These are phyloP conservation scores for Termitomyces sp. DNA, from an alignment of 768 basidiomycete genomes.

Conservation along the genomic window DNA sequence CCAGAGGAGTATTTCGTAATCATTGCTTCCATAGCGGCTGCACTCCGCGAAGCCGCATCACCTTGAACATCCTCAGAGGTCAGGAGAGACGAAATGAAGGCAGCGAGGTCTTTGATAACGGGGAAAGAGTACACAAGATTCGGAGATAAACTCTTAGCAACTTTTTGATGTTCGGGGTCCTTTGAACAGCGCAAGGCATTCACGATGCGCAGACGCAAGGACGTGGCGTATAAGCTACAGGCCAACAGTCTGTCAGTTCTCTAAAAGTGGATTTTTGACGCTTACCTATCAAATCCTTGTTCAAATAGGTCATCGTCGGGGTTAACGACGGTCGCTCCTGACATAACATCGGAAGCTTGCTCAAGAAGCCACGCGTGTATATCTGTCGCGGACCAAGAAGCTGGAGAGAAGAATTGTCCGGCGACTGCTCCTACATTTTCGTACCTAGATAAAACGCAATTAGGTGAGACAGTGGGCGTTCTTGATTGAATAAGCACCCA, in stretches of 20 bases:
- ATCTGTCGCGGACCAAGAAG: neutral
- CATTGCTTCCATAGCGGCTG: slow-evolving; percentile 25
- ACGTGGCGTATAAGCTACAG: slow-evolving; percentile 1
- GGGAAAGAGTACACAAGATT: slow-evolving; percentile 43
- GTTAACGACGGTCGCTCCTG: neutral
- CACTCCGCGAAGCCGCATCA: neutral
- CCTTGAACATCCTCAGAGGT: neutral
- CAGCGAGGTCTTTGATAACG: slow-evolving; percentile 16
- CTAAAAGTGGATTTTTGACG: too few species aligned
- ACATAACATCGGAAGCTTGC: neutral
- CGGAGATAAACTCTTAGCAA: slow-evolving; percentile 18
- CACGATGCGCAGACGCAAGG: slow-evolving; percentile 2
- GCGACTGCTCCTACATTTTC: neutral
- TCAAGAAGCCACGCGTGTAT: slow-evolving; percentile 2
- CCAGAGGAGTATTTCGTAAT: slow-evolving; percentile 27
- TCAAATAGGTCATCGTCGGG: slow-evolving; percentile 1
- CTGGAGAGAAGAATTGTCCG: neutral
- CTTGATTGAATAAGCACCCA: slow-evolving; percentile 11
- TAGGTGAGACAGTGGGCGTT: neutral
- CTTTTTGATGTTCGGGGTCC: neutral
- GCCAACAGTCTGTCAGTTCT: neutral
- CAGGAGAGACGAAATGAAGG: neutral
- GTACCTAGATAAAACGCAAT: neutral
- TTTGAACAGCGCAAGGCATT: neutral
- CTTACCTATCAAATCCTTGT: slow-evolving; percentile 7